A percentile compares a stretch with the other conserved stretches of the same genome.
Conservation (phyloP, 371 early-diverging fungal species). For the Rhizopus arrhizus region DNA sequence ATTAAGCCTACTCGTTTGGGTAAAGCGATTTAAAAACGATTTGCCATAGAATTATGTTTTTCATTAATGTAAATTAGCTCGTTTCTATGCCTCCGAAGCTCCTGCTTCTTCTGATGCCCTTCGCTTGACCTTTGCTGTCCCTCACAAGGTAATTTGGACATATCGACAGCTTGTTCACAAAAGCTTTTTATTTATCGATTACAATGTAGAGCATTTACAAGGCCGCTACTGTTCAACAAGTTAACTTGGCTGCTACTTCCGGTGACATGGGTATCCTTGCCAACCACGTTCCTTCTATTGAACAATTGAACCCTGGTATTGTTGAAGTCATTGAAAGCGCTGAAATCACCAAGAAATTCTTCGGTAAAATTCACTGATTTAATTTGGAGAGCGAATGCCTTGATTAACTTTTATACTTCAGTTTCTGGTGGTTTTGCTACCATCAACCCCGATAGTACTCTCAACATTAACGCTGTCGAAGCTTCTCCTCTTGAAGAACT, state of each 20-base stretch:
- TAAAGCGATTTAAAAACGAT: constrained; percentile 23
- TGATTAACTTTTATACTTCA: constrained; percentile 22
- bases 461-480: constrained; percentile 97
- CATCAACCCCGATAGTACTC: constrained; percentile 93
- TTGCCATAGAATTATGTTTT: neutral
- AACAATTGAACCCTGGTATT: constrained; percentile 94
- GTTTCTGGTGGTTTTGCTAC: constrained; percentile 97
- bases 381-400: neutral
- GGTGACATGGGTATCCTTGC: constrained; percentile 99
- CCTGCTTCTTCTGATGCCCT: constrained; percentile 74
- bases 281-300: constrained; percentile 95
- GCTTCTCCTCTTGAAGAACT: constrained; percentile 89
- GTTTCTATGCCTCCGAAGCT: constrained; percentile 79
- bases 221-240: constrained; percentile 82
- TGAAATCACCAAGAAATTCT: constrained; percentile 87
- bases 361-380: constrained; percentile 62
- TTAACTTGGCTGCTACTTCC: constrained; percentile 91
- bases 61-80: constrained; percentile 39
- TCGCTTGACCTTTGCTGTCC: constrained; percentile 86
- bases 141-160: constrained; percentile 76
- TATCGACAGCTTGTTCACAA: neutral
- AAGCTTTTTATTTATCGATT: neutral
- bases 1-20: constrained; percentile 51
- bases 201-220: constrained; percentile 68
- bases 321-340: constrained; percentile 80